Evolutionary conservation across 108 stramenopile species (phyloP).

Genomic region (Mayamaea pseudoterrestris): DNA sequence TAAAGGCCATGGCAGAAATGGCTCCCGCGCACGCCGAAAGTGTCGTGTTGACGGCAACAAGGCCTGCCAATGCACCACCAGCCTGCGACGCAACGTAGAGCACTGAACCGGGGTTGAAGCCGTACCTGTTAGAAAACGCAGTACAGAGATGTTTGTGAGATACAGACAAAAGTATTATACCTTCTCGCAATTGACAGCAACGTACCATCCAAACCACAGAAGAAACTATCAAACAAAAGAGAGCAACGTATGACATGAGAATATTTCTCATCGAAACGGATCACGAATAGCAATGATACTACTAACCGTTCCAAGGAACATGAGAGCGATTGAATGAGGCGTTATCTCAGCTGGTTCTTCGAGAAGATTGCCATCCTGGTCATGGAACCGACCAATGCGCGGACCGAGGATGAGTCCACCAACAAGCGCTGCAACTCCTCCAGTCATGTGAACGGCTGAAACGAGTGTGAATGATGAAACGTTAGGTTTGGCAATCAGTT

Average conservation of each 20-base stretch:
- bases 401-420: constrained; percentile 49
- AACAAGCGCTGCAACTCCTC: constrained; percentile 59
- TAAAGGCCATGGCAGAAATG: constrained; percentile 51
- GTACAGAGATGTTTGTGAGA: too few relatives aligned
- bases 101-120: constrained; percentile 62
- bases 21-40: constrained; percentile 38
- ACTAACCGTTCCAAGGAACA: constrained; percentile 68
- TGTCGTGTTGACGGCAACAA: constrained; percentile 73
- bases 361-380: constrained; percentile 35
- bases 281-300: constrained; percentile 19
- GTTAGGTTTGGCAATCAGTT: too few relatives aligned
- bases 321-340: constrained; percentile 47
- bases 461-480: too few relatives aligned
- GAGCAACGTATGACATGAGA: constrained; percentile 37
- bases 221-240: constrained; percentile 53
- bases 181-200: too few relatives aligned
- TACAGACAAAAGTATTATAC: constrained; percentile 44
- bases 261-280: neutral
- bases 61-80: constrained; percentile 30
- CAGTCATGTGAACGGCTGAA: constrained; percentile 44
- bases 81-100: constrained; percentile 30
- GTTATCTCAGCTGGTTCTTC: constrained; percentile 28
- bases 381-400: constrained; percentile 48
- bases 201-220: too few relatives aligned
- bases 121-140: too few relatives aligned